Evolutionary conservation across 192 early-diverging fungal species (phyloP).

Genomic region (Spizellomyces punctatus): DNA sequence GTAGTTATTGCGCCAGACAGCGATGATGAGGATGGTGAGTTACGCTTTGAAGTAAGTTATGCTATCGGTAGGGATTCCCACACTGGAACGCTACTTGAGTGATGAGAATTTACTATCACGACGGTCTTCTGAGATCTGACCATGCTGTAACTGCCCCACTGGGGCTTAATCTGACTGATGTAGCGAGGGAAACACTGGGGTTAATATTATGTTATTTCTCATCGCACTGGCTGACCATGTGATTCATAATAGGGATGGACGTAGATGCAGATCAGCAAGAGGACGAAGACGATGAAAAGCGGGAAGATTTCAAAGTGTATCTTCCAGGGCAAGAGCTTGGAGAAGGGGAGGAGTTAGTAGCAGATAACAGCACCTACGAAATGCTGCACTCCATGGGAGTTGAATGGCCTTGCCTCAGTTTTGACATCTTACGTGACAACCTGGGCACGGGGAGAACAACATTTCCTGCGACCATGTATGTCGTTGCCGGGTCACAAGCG

Average conservation of each 20-base stretch:
- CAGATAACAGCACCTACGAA: conserved; percentile 92
- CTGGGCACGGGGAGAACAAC: conserved; percentile 76
- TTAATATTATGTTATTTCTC: too few species aligned
- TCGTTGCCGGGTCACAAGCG: conserved; percentile 93
- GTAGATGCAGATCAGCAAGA: conserved; percentile 55
- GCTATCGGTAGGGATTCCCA: conserved; percentile 47
- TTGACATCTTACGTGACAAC: conserved; percentile 90
- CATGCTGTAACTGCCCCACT: conserved; percentile 24
- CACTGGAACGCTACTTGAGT: conserved; percentile 11
- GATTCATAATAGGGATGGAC: conserved; percentile 42
- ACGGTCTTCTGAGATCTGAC: conserved; percentile 31
- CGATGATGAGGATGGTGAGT: conserved; percentile 62
- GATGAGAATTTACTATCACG: neutral
- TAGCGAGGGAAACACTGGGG: too few species aligned
- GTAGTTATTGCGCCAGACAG: conserved; percentile 51
- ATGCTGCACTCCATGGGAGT: conserved; percentile 95
- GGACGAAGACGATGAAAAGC: conserved; percentile 60
- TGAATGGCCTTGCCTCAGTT: conserved; percentile 95
- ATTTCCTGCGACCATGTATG: conserved; percentile 91
- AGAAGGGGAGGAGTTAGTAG: conserved; percentile 89
- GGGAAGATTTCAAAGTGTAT: conserved; percentile 73
- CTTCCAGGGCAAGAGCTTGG: conserved; percentile 86
- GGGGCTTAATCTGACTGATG: too few species aligned
- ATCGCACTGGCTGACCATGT: too few species aligned
- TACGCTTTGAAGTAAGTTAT: neutral